Evolutionary conservation across 139 green algal genomes (phyloP).

Genomic region (Dunaliella sp.): DNA sequence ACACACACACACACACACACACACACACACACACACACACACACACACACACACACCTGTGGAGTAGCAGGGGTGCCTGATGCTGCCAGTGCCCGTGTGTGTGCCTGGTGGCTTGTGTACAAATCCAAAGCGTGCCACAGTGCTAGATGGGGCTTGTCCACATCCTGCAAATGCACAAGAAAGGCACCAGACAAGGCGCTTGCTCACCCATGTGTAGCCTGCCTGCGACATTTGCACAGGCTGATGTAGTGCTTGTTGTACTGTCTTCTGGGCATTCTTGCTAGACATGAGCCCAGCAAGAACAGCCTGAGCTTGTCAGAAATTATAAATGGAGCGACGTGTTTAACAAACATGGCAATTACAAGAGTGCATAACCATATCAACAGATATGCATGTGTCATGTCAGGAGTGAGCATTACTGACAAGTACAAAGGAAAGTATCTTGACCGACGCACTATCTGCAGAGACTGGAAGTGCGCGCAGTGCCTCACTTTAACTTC

Average conservation of each 20-base stretch:
- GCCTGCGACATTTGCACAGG: neutral
- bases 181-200: neutral
- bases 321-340: neutral
- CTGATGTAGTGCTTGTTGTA: neutral
- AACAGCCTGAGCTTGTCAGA: neutral
- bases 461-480: too few relatives aligned
- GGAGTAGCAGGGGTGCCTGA: neutral
- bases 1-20: neutral
- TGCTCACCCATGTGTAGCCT: neutral
- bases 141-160: neutral
- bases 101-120: neutral
- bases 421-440: too few relatives aligned
- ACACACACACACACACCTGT: slow-evolving; percentile 7
- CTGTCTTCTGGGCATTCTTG: neutral
- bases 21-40: neutral
- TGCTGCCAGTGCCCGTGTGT: neutral
- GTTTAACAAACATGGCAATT: neutral
- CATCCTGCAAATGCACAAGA: neutral
- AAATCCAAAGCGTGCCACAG: neutral
- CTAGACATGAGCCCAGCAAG: neutral
- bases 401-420: too few relatives aligned
- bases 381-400: too few relatives aligned
- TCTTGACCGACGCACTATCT: too few relatives aligned
- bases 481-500: too few relatives aligned
- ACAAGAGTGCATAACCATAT: too few relatives aligned